A percentile compares a stretch with the other conserved stretches of the same genome.
These are phyloP conservation scores for Naganishia vishniacii DNA, from an alignment of 768 basidiomycete genomes.

Conservation along the genomic window DNA sequence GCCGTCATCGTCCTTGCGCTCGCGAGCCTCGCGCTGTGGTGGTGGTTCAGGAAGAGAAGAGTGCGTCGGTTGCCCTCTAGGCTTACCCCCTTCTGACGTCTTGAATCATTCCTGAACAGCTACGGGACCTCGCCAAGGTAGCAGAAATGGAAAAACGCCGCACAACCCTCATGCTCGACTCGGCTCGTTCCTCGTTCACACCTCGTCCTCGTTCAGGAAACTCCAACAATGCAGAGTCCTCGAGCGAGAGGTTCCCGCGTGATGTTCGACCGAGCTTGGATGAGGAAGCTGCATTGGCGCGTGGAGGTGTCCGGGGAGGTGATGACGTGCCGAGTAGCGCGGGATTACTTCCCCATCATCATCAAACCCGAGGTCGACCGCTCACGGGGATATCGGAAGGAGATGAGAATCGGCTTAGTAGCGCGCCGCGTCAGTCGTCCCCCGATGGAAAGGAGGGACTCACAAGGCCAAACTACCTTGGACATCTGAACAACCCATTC, in stretches of 20 bases:
- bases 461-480: slow-evolving; percentile 1
- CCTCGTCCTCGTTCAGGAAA: not conserved
- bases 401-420: not conserved
- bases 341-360: slow-evolving; percentile 25
- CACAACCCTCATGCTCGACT: not conserved
- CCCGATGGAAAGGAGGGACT: not conserved
- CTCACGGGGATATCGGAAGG: slow-evolving; percentile 23
- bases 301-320: too few relatives aligned
- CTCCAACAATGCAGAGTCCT: not conserved
- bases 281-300: not conserved
- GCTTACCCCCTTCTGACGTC: not conserved
- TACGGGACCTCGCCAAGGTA: slow-evolving; percentile 13
- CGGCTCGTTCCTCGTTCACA: not conserved
- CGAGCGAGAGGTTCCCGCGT: slow-evolving; percentile 23
- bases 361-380: not conserved
- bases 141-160: slow-evolving; percentile 19
- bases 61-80: slow-evolving; percentile 28
- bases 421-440: not conserved
- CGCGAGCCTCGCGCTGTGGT: slow-evolving; percentile 42
- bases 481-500: slow-evolving; percentile 37
- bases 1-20: slow-evolving; percentile 41
- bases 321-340: not conserved
- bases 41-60: slow-evolving; percentile 43
- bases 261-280: slow-evolving; percentile 22
- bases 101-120: slow-evolving; percentile 3